Evolutionary conservation across 2,329 filamentous ascomycete genomes (phyloP).

Genomic region (Didymella sp.): DNA sequence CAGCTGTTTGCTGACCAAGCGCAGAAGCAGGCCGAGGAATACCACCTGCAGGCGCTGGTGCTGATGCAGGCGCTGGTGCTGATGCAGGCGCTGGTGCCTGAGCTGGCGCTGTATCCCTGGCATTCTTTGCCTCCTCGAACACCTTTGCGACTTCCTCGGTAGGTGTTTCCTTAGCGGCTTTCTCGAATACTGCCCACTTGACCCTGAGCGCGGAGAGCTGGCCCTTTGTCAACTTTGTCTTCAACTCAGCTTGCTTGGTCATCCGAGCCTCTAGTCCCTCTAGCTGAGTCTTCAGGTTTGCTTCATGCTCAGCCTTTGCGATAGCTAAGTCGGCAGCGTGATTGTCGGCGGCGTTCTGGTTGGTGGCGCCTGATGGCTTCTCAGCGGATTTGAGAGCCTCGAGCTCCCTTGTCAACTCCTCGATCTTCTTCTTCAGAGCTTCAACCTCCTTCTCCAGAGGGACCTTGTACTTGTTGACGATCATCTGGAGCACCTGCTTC

Average conservation of each 20-base stretch:
- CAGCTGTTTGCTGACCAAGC: constrained; percentile 22
- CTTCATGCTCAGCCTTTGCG: constrained; percentile 47
- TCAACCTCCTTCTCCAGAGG: constrained; percentile 21
- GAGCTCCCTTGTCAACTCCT: constrained; percentile 12
- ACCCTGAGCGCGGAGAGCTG: constrained; percentile 67
- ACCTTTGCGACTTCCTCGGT: constrained; percentile 84
- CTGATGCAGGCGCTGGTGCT: constrained; percentile 27
- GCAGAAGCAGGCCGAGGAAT: constrained; percentile 16
- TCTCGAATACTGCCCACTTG: constrained; percentile 80
- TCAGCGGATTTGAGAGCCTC: constrained; percentile 6
- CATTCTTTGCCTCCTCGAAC: constrained; percentile 78
- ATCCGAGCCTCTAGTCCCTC: constrained; percentile 59
- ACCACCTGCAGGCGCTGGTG: constrained; percentile 10
- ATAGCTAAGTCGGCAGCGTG: constrained; percentile 28
- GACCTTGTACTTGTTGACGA: constrained; percentile 17
- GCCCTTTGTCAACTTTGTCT: constrained; percentile 77
- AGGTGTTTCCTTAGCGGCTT: constrained; percentile 84
- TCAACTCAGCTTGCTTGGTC: constrained; percentile 62
- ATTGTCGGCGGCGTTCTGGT: constrained; percentile 20
- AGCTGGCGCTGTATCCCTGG: constrained; percentile 55
- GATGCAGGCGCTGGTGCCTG: constrained; percentile 27
- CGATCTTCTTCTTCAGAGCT: constrained; percentile 18
- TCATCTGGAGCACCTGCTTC: constrained; percentile 8
- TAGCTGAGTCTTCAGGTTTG: constrained; percentile 47
- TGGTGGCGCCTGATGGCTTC: constrained; percentile 1